Base-by-base conservation (phyloP, 1,139 yeast species). In the Zygosaccharomyces pseudobailii region DNA sequence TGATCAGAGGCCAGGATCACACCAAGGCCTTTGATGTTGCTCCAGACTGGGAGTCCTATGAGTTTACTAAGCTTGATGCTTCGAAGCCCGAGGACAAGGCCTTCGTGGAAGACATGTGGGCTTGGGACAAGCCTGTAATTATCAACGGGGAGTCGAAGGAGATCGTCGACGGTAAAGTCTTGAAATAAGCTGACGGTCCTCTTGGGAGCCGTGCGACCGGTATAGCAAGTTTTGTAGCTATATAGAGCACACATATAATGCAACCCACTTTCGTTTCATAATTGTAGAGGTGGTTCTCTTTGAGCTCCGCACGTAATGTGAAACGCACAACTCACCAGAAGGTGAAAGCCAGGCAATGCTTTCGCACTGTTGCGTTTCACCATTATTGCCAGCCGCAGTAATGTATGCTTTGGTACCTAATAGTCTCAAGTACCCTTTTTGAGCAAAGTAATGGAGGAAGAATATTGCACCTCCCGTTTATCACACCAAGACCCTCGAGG, bases 11-110 rank as follows among this genome's bases (percentile, higher is more conserved):
- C 67, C 89, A 92, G 73, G 97, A 92, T 57, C 74, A 65, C 68
- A 79, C 60, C 51, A 96, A 97, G 69, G 98, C 96, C 56, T 89
- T 92, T 67, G 87, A 92, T 59, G 97, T 92, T 71, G 99, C 98
- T 67, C 97, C 99, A 73, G 99, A 92, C 76, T 89, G 95, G 96
- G 98, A 92, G 76, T 83, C 90, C 35, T 85, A 82, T 74, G 67
- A 68, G 51, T 83, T 75, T 80, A 69, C 77, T 65, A 78, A 80
- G 74, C 74, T 85, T 63, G 92, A 85, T 67, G 73, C 84, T 50
- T 60, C 85, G 63, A 80, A 78, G 62, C 77, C 77, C 53, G 87
- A 77, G 63, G 87, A 80, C 75, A 81, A 75, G 71, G 84, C 72
- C 54, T 81, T 82, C 65, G 71, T 86, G 59, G 76, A 82, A 69